These are phyloP conservation scores for Daldinia sp. DNA, from an alignment of 2,329 filamentous ascomycete species.

Conservation along the genomic window DNA sequence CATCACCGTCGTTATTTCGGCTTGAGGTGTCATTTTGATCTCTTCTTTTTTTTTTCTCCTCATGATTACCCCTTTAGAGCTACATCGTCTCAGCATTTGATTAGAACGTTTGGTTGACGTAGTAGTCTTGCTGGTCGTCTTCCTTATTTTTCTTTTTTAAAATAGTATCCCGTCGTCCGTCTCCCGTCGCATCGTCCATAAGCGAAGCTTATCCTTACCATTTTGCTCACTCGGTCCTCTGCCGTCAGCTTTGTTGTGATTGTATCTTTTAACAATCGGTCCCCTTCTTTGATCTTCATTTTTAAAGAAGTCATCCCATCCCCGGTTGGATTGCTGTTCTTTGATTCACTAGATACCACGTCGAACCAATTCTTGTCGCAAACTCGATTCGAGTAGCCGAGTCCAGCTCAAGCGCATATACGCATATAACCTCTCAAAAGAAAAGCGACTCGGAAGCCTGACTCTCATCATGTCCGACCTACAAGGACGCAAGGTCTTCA, in stretches of 20 bases:
- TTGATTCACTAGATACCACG: slow-evolving; percentile 23
- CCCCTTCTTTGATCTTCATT: slow-evolving; percentile 31
- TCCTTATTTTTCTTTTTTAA: slow-evolving; percentile 22
- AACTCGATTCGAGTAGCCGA: slow-evolving; percentile 9
- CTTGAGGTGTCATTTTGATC: slow-evolving; percentile 27
- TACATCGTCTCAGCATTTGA: slow-evolving; percentile 21
- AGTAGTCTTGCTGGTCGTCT: slow-evolving; percentile 8
- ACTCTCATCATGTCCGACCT: slow-evolving; percentile 50
- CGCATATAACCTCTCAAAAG: background rate
- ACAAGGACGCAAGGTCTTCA: slow-evolving; percentile 81
- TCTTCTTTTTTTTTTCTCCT: background rate
- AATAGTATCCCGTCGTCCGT: slow-evolving; percentile 7
- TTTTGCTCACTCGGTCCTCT: slow-evolving; percentile 1
- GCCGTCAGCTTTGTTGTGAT: slow-evolving; percentile 30
- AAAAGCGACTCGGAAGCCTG: slow-evolving; percentile 6
- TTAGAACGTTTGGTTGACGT: slow-evolving; percentile 12
- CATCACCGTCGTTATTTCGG: slow-evolving; percentile 21
- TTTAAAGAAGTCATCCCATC: slow-evolving; percentile 13
- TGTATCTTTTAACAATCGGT: slow-evolving; percentile 14
- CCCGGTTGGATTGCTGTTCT: slow-evolving; percentile 10
- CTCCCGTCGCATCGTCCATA: slow-evolving; percentile 18
- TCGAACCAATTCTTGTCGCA: slow-evolving; percentile 29
- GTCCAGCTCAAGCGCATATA: slow-evolving; percentile 22
- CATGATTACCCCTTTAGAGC: slow-evolving; percentile 25
- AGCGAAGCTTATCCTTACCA: slow-evolving; percentile 17